phyloP scores from a whole-genome alignment of 139 green algal species.

The Coccomyxa sp. region DNA sequence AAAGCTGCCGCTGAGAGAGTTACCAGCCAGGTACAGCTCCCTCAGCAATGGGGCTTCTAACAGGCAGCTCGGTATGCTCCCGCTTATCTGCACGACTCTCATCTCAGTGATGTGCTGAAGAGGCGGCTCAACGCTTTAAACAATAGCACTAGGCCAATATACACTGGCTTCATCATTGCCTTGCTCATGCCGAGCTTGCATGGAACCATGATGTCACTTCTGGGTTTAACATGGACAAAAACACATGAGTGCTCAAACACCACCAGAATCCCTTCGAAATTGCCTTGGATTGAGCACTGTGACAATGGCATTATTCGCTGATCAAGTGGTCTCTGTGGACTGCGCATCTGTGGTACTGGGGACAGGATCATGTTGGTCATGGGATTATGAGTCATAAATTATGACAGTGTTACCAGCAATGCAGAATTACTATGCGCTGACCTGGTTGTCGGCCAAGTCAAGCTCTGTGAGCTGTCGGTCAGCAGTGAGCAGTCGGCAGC shows the following conservation, averaged over 20 bases:
- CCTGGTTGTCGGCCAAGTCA: background rate
- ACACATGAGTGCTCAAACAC: no score
- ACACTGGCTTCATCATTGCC: no score
- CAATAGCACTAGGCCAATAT: background rate
- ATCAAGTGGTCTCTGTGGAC: no score
- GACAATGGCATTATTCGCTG: no score
- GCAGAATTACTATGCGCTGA: background rate
- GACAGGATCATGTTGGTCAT: no score
- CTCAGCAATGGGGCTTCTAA: background rate
- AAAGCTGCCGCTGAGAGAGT: background rate
- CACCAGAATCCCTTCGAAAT: no score
- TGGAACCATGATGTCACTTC: background rate
- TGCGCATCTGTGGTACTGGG: no score
- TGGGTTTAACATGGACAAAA: background rate
- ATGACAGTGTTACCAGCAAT: no score
- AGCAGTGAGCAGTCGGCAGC: background rate
- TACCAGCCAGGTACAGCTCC: constrained; percentile 5
- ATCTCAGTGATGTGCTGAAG: background rate
- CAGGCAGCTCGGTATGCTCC: background rate
- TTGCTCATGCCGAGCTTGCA: background rate
- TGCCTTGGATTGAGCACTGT: no score
- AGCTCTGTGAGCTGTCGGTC: background rate
- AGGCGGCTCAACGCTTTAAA: background rate
- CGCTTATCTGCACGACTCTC: background rate
- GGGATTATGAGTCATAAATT: no score